These are phyloP conservation scores for Begonia loranthoides DNA, from an alignment of 306 rosid species.

Conservation along the genomic window DNA sequence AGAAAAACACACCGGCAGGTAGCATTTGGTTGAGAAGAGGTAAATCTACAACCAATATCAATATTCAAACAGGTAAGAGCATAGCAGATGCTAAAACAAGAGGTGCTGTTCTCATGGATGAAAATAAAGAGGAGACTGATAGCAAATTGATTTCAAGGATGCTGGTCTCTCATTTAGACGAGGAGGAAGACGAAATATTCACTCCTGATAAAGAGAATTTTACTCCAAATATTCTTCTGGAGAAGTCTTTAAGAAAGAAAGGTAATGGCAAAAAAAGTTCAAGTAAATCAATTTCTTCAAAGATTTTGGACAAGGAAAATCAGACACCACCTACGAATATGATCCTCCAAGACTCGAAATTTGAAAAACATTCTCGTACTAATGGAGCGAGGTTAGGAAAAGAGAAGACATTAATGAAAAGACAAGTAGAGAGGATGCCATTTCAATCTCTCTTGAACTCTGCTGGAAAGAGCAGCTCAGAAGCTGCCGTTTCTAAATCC, in stretches of 20 bases:
- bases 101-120: constrained; percentile 11
- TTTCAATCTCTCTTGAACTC: constrained; percentile 34
- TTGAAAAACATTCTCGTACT: constrained; percentile 17
- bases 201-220: constrained; percentile 62
- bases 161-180: constrained; percentile 17
- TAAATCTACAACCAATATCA: constrained; percentile 46
- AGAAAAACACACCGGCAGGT: constrained; percentile 13
- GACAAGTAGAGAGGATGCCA: constrained; percentile 33
- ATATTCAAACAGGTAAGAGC: constrained; percentile 23
- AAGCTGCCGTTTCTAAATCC: constrained; percentile 17
- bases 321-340: constrained; percentile 11
- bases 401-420: constrained; percentile 17
- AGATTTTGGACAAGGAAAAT: constrained; percentile 31
- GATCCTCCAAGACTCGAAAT: constrained; percentile 21
- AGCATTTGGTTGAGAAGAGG: constrained; percentile 62
- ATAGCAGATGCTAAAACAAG: constrained; percentile 7
- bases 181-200: constrained; percentile 34
- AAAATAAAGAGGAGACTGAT: constrained; percentile 15
- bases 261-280: constrained; percentile 27
- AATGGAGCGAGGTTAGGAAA: constrained; percentile 18
- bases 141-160: constrained; percentile 15
- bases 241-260: constrained; percentile 32
- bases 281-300: constrained; percentile 18
- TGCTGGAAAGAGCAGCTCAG: constrained; percentile 20
- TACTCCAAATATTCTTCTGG: constrained; percentile 34